A percentile compares a stretch with the other conserved stretches of the same genome.
Conservation (phyloP, 2,329 filamentous ascomycete genomes). For the Cucurbitaria berberidis region DNA sequence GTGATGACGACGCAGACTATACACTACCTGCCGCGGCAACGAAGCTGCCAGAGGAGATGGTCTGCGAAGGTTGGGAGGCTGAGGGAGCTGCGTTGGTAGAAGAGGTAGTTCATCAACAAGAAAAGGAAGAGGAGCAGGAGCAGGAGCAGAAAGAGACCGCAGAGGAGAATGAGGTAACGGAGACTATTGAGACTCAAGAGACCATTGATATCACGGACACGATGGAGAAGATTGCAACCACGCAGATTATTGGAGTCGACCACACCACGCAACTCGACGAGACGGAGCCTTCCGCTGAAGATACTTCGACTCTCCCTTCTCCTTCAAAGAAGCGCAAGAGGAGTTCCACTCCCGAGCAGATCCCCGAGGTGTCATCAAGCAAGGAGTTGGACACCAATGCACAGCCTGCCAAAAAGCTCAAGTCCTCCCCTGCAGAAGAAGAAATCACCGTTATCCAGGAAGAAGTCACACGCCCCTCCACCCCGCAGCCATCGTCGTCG, state of each 20-base stretch:
- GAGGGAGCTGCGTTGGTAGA: conserved; percentile 1
- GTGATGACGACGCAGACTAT: conserved; percentile 5
- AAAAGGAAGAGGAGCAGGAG: neutral
- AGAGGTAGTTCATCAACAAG: neutral
- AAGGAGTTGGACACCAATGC: neutral
- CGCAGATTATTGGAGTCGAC: neutral
- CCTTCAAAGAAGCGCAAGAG: neutral
- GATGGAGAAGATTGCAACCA: neutral
- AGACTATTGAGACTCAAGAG: neutral
- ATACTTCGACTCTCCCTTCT: neutral
- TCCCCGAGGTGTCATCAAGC: neutral
- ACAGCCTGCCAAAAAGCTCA: neutral
- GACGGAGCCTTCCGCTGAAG: neutral
- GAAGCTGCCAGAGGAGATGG: neutral
- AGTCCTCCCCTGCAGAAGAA: neutral
- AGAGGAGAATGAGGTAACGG: neutral
- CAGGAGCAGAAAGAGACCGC: neutral
- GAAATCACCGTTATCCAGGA: too few species aligned
- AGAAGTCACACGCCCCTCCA: neutral
- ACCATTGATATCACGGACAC: neutral
- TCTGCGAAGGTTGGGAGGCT: neutral
- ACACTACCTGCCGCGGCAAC: neutral
- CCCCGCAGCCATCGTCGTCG: neutral
- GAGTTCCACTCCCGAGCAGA: neutral
- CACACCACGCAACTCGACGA: neutral